phyloP scores from a whole-genome alignment of 2,329 filamentous ascomycete genomes.

The Nannizziopsis barbatae region DNA sequence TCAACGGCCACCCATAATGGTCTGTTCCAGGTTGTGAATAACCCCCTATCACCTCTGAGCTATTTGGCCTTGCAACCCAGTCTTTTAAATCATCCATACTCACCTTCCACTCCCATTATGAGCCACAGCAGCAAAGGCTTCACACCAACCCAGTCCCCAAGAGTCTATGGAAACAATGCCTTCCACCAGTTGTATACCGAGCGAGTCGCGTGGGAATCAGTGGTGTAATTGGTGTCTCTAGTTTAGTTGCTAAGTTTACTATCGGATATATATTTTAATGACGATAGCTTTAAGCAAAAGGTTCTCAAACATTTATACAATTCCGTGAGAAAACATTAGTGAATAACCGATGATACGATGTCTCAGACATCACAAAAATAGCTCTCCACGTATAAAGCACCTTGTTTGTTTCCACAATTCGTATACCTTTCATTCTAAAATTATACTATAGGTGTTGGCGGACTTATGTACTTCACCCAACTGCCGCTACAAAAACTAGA shows the following conservation, averaged over 20 bases:
- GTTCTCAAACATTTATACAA: no score
- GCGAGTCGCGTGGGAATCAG: not conserved
- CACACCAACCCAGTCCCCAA: slow-evolving; percentile 7
- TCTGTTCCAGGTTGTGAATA: not conserved
- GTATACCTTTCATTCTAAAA: no score
- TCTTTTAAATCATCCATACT: slow-evolving; percentile 20
- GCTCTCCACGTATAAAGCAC: no score
- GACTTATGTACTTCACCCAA: no score
- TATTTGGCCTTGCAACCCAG: slow-evolving; percentile 21
- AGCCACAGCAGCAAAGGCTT: slow-evolving; percentile 6
- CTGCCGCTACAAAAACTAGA: no score
- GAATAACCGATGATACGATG: no score
- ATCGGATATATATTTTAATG: no score
- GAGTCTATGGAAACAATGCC: not conserved
- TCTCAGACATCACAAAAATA: no score
- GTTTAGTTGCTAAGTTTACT: not conserved
- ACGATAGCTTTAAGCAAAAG: no score
- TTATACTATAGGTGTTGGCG: no score
- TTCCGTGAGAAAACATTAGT: no score
- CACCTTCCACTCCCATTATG: not conserved
- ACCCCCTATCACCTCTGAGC: slow-evolving; percentile 13
- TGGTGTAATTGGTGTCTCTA: slow-evolving; percentile 2
- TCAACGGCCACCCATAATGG: slow-evolving; percentile 18
- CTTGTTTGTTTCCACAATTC: no score
- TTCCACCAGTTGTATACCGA: slow-evolving; percentile 1